Evolutionary conservation across 2,329 filamentous ascomycete species (phyloP).

Genomic region (Aspergillus floridensis): DNA sequence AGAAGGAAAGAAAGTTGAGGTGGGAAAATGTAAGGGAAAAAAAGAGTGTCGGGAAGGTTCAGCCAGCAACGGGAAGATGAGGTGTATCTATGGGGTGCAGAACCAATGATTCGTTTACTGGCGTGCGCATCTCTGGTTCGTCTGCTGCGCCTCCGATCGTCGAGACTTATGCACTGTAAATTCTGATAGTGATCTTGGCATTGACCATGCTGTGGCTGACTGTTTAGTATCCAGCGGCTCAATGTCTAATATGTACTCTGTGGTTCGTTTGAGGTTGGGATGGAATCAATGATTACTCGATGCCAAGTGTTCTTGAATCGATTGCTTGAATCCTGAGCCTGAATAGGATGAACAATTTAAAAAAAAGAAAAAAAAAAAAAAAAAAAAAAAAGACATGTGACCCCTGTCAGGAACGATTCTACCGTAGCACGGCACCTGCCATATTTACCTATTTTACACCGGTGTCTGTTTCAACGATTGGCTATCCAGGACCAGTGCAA

Average conservation of each 20-base stretch:
- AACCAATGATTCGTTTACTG: slow-evolving; percentile 1
- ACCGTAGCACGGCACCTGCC: too few relatives aligned
- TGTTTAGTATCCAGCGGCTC: not conserved
- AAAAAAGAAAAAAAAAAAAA: too few relatives aligned
- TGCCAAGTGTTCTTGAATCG: too few relatives aligned
- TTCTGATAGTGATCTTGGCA: not conserved
- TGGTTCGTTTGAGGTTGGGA: too few relatives aligned
- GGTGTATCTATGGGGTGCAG: not conserved
- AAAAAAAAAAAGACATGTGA: too few relatives aligned
- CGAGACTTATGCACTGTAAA: not conserved
- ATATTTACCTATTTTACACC: too few relatives aligned
- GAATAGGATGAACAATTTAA: too few relatives aligned
- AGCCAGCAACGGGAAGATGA: not conserved
- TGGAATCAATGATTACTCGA: too few relatives aligned
- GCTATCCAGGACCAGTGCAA: too few relatives aligned
- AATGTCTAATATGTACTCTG: not conserved
- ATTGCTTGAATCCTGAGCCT: too few relatives aligned
- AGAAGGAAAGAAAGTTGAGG: slow-evolving; percentile 14
- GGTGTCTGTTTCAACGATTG: too few relatives aligned
- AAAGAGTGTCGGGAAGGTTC: slow-evolving; percentile 3
- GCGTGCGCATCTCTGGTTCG: slow-evolving; percentile 5
- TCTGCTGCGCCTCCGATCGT: slow-evolving; percentile 14
- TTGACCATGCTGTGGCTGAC: slow-evolving; percentile 3
- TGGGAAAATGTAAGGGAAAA: slow-evolving; percentile 8
- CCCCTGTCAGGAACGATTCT: too few relatives aligned